Percentiles rank a stretch among this genome's conserved stretches.
These are phyloP conservation scores for Tricholomella constricta DNA, from an alignment of 768 basidiomycete genomes.

Conservation along the genomic window DNA sequence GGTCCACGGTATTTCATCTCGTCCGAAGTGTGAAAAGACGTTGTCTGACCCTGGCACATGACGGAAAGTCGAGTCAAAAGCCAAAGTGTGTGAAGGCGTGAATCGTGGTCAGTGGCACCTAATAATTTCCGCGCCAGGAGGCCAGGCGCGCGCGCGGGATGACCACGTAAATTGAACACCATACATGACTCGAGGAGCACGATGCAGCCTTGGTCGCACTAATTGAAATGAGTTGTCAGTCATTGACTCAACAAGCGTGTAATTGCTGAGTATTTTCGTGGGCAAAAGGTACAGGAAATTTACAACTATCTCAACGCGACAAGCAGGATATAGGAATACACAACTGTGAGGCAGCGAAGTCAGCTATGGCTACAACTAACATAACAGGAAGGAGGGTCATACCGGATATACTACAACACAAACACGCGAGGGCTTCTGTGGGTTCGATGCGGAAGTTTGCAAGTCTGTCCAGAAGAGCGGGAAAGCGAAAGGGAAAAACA, in stretches of 20 bases:
- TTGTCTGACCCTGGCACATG: neutral
- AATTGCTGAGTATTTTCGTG: too few species aligned
- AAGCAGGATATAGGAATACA: conserved; percentile 24
- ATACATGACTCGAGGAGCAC: too few species aligned
- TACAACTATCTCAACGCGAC: conserved; percentile 2
- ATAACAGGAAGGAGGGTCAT: conserved; percentile 10
- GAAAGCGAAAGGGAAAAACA: neutral
- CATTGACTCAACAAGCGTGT: too few species aligned
- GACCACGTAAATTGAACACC: too few species aligned
- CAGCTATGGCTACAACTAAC: conserved; percentile 29
- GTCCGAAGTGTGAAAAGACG: too few species aligned
- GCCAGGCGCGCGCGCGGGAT: too few species aligned
- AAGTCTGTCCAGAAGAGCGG: conserved; percentile 12
- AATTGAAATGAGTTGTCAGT: too few species aligned
- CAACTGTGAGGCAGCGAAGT: conserved; percentile 20
- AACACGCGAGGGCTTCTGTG: conserved; percentile 9
- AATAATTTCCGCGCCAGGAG: too few species aligned
- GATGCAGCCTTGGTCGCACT: too few species aligned
- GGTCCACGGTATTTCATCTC: neutral
- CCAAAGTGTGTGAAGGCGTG: neutral
- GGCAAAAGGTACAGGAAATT: neutral
- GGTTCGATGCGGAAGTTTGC: conserved; percentile 8
- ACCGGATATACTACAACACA: conserved; percentile 24
- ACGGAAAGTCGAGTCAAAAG: neutral
- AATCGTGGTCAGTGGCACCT: neutral